A percentile compares a stretch with the other conserved stretches of the same genome.
These are phyloP conservation scores for Zalaria sp. DNA, from an alignment of 2,329 filamentous ascomycete species.

Conservation along the genomic window DNA sequence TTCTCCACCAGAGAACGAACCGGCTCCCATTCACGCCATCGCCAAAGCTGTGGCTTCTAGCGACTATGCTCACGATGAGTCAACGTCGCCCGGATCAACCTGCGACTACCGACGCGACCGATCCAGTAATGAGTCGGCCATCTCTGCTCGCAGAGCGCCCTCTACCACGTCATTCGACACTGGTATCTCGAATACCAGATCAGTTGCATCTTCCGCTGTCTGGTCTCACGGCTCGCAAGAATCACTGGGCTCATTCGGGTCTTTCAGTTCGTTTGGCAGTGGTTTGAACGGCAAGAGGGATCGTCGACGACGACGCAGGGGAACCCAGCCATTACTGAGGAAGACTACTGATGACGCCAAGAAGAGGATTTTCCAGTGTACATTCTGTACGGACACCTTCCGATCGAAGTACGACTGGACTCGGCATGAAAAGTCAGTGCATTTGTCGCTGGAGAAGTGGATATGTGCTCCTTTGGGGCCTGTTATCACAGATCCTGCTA, in stretches of 20 bases:
- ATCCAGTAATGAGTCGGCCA: slow-evolving; percentile 35
- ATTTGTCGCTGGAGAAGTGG: slow-evolving; percentile 53
- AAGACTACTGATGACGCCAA: slow-evolving; percentile 20
- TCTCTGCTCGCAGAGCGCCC: slow-evolving; percentile 36
- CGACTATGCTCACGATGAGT: slow-evolving; percentile 12
- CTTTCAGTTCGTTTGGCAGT: slow-evolving; percentile 35
- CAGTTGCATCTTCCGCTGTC: slow-evolving; percentile 35
- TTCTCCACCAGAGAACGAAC: slow-evolving; percentile 56
- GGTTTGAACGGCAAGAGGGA: slow-evolving; percentile 41
- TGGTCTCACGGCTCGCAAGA: slow-evolving; percentile 43
- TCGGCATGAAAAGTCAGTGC: slow-evolving; percentile 50
- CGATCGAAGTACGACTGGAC: slow-evolving; percentile 46
- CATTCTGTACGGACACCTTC: slow-evolving; percentile 43
- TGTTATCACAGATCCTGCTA: slow-evolving; percentile 40
- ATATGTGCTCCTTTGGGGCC: slow-evolving; percentile 46
- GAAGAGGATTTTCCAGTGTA: slow-evolving; percentile 40
- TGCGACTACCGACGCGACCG: slow-evolving; percentile 28
- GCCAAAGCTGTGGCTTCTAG: slow-evolving; percentile 39
- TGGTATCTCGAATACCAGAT: slow-evolving; percentile 23
- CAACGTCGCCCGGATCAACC: slow-evolving; percentile 18
- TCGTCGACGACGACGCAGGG: slow-evolving; percentile 35
- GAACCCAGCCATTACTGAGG: slow-evolving; percentile 9
- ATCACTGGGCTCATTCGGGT: slow-evolving; percentile 42
- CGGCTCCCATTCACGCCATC: slow-evolving; percentile 50
- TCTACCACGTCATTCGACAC: slow-evolving; percentile 42